Percentiles rank a stretch among this genome's conserved stretches.
phyloP scores from a whole-genome alignment of 225 moss, liverwort and hornwort genomes.

The Climacium dendroides region DNA sequence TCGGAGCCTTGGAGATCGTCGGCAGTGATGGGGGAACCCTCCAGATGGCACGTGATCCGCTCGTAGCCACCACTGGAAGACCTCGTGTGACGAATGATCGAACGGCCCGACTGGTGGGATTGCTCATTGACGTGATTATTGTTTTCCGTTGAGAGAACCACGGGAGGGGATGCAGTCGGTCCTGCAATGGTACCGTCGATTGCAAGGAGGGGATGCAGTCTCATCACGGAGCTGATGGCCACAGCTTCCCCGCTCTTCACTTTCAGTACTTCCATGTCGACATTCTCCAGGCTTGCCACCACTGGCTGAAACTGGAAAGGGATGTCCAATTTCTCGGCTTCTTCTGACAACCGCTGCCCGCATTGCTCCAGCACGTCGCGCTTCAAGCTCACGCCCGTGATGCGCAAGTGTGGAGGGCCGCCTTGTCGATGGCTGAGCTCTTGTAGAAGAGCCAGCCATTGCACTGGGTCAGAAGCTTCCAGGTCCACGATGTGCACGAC shows the following conservation, averaged over 20 bases:
- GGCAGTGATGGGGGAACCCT: neutral
- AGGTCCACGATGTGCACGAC: conserved; percentile 72
- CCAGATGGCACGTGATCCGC: conserved; percentile 1
- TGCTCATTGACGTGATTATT: neutral
- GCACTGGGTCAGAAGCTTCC: conserved; percentile 68
- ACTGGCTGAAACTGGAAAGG: conserved; percentile 66
- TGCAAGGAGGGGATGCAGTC: conserved; percentile 55
- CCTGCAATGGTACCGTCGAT: neutral
- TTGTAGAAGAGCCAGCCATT: conserved; percentile 69
- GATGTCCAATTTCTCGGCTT: conserved; percentile 53
- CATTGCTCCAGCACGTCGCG: conserved; percentile 50
- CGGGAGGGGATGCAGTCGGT: neutral
- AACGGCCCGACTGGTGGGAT: neutral
- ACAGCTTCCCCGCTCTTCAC: conserved; percentile 68
- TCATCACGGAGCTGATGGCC: conserved; percentile 70
- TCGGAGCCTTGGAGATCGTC: neutral
- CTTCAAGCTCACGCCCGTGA: conserved; percentile 59
- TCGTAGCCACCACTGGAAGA: conserved; percentile 24
- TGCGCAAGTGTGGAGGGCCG: conserved; percentile 64
- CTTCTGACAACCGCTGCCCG: conserved; percentile 56
- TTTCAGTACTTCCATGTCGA: conserved; percentile 33
- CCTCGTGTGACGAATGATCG: conserved; percentile 7
- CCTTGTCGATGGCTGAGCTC: conserved; percentile 55
- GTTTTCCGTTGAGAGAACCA: neutral
- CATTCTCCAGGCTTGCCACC: conserved; percentile 40